Evolutionary conservation across 805 yeast genomes (phyloP), one percentile per base, ranked within the genome.

Genomic region (Kazachstania africana): DNA sequence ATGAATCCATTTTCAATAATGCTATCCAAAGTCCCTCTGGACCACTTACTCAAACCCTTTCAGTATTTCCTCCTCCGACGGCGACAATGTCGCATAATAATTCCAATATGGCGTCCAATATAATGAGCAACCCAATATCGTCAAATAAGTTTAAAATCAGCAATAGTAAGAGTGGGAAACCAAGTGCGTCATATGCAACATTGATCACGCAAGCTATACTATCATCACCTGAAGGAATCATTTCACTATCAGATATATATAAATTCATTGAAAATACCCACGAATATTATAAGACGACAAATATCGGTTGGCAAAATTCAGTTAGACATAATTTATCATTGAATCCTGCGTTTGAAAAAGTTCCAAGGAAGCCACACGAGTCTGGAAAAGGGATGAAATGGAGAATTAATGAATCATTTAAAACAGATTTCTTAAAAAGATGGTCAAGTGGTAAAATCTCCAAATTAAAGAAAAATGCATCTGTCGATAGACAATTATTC

Each of bases 331-430:
- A 91, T 53, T 62, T 91, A 36, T 85, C 96, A 2, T 64, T 88
- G 36, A 88, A 91, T 60, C 84, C 85, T 60, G 96, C 97, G 14
- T 91, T 91, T 59, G 96, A 87, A 47, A 91, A 91, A 58, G 95
- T 88, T 16, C 95, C 97, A 21, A 70, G 96, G 47, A 72, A 79
- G 50, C 82, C 91, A 16, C 76, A 82, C 51, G 95, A 87, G 58
- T 94, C 95, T 0, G 96, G 97, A n/a, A 91, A 88, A 55, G 97
- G 97, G 38, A 87, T 88, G 91, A 85, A 85, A 57, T 91, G 98
- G 98, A 93, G 84, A 60, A 87, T 91, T 35, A 74, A 83, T 38
- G 91, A 84, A 27, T 61, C 74, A 28, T 85, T 80, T 54, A 75
- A 79, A 45, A 75, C 75, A 29, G 97, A 91, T 42, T 87, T 87